These are phyloP conservation scores for Stropharia rugosoannulata DNA, from an alignment of 768 basidiomycete species.

Conservation along the genomic window DNA sequence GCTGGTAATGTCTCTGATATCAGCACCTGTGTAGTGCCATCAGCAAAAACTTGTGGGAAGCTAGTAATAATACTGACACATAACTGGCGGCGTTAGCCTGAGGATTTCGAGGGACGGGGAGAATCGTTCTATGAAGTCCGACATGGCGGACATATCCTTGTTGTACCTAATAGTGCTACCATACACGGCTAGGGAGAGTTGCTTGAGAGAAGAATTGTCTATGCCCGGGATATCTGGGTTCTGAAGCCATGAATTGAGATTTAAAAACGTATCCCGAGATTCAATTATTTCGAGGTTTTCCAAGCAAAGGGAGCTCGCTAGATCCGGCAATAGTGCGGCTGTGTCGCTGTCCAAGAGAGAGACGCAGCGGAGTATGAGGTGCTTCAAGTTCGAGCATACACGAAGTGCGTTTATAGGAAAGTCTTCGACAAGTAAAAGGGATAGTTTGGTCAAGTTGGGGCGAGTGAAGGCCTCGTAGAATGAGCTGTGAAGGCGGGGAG, in stretches of 20 bases:
- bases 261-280: not conserved
- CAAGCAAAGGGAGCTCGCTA: not conserved
- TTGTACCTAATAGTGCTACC: not conserved
- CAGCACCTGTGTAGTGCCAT: not conserved
- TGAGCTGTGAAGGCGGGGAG: not conserved
- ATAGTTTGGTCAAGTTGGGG: not conserved
- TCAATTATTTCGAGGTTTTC: conserved; percentile 2
- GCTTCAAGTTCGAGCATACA: not conserved
- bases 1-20: not conserved
- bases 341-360: not conserved
- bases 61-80: not conserved
- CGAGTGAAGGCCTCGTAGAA: not conserved
- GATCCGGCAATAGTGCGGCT: not conserved
- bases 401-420: conserved; percentile 6
- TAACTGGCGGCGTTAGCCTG: not conserved
- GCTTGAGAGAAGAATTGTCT: not conserved
- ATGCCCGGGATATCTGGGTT: not conserved
- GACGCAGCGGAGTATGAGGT: not conserved
- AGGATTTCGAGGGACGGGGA: not conserved
- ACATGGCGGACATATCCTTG: conserved; percentile 1
- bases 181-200: not conserved
- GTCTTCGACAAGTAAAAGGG: conserved; percentile 1
- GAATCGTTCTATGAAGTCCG: not conserved
- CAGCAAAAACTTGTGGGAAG: not conserved
- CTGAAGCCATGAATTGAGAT: not conserved